A percentile compares a stretch with the other conserved stretches of the same genome.
Evolutionary conservation across 2,329 filamentous ascomycete species (phyloP).

Genomic region (Neofusicoccum cordaticola): DNA sequence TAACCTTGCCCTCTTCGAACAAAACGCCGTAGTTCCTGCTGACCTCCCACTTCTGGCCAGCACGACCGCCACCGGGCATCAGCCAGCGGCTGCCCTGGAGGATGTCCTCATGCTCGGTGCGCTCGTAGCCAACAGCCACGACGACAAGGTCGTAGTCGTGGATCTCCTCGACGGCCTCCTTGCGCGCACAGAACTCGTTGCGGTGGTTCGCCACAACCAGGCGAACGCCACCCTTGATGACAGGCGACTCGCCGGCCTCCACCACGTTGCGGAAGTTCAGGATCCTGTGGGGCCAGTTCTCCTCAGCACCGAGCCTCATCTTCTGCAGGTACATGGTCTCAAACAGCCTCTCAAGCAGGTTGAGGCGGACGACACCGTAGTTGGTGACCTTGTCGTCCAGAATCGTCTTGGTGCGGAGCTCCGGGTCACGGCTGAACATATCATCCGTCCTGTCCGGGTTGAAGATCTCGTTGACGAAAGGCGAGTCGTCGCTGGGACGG

Average conservation of each 20-base stretch:
- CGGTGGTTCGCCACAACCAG: constrained; percentile 54
- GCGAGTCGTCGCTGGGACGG: constrained; percentile 89
- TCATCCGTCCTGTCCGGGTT: constrained; percentile 80
- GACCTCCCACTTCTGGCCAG: constrained; percentile 59
- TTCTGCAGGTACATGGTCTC: constrained; percentile 84
- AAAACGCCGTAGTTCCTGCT: constrained; percentile 75
- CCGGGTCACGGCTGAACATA: constrained; percentile 66
- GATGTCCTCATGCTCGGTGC: constrained; percentile 75
- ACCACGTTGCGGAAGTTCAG: constrained; percentile 65
- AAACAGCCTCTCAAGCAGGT: constrained; percentile 85
- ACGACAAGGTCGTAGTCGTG: constrained; percentile 79
- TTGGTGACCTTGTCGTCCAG: constrained; percentile 79
- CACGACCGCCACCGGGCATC: constrained; percentile 55
- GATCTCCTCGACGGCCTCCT: constrained; percentile 50
- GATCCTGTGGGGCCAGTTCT: constrained; percentile 79
- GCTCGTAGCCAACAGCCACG: constrained; percentile 81
- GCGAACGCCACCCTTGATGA: constrained; percentile 30
- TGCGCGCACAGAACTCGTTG: constrained; percentile 32
- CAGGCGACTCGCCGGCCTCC: constrained; percentile 53
- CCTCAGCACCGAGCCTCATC: constrained; percentile 63
- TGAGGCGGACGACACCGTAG: constrained; percentile 90
- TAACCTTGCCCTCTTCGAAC: constrained; percentile 66
- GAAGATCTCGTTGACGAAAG: constrained; percentile 97
- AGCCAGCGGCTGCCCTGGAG: constrained; percentile 63
- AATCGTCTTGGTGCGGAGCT: constrained; percentile 61